Percentiles rank a stretch among this genome's conserved stretches.
Evolutionary conservation across 192 early-diverging fungal species (phyloP).

Genomic region (Obelidium mucronatum): DNA sequence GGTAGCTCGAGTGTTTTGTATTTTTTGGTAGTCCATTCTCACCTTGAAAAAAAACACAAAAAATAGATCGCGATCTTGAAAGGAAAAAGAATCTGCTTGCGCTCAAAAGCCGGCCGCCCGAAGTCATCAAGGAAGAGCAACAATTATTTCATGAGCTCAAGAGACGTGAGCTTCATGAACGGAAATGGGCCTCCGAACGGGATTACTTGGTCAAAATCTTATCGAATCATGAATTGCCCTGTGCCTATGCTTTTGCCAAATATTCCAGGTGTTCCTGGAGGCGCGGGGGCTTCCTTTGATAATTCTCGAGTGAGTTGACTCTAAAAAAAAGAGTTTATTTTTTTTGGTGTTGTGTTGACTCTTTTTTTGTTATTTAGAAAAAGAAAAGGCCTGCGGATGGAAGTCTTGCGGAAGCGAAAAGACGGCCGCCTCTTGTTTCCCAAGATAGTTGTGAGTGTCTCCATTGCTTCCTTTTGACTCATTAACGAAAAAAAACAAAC

Average conservation of each 20-base stretch:
- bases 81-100: slow-evolving; percentile 81
- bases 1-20: too few species aligned
- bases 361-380: not conserved
- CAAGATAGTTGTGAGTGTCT: slow-evolving; percentile 1
- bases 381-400: slow-evolving; percentile 1
- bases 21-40: slow-evolving; percentile 36
- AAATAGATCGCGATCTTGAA: slow-evolving; percentile 76
- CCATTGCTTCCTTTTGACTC: not conserved
- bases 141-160: slow-evolving; percentile 78
- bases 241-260: slow-evolving; percentile 19
- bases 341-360: not conserved
- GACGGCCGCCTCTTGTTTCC: not conserved
- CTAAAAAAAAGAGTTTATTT: not conserved
- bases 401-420: not conserved
- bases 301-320: slow-evolving; percentile 18
- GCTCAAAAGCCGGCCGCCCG: slow-evolving; percentile 75
- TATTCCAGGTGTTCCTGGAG: not conserved
- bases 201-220: slow-evolving; percentile 76
- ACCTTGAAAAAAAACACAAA: slow-evolving; percentile 35
- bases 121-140: slow-evolving; percentile 82
- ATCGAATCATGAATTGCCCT: slow-evolving; percentile 44
- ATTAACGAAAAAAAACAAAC: slow-evolving; percentile 2
- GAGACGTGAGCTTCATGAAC: slow-evolving; percentile 83
- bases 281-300: not conserved
- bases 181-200: slow-evolving; percentile 77